These are phyloP conservation scores for Wickerhamomyces sp. DNA, from an alignment of 1,139 yeast genomes.

Conservation along the genomic window DNA sequence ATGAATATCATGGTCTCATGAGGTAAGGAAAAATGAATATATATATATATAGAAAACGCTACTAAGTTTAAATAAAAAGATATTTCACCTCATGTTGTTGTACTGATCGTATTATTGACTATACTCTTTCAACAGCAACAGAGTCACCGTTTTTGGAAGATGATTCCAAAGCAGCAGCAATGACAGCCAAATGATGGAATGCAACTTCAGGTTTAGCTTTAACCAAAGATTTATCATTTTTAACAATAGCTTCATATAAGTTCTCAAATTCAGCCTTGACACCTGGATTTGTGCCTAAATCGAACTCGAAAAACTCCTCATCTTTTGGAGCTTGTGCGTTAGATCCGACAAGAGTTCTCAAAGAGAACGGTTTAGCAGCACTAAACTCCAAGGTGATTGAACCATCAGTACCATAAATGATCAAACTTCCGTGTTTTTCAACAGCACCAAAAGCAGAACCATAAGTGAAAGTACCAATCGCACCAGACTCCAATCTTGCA, in stretches of 20 bases:
- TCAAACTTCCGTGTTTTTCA: constrained; percentile 59
- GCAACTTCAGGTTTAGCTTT: constrained; percentile 65
- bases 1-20: constrained; percentile 67
- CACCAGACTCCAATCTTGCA: constrained; percentile 52
- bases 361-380: constrained; percentile 41
- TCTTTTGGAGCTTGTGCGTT: constrained; percentile 27
- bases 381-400: constrained; percentile 61
- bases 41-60: too few species aligned
- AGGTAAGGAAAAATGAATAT: not conserved
- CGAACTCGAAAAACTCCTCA: constrained; percentile 38
- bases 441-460: constrained; percentile 90
- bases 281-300: constrained; percentile 45
- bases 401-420: constrained; percentile 75
- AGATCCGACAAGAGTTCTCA: constrained; percentile 40
- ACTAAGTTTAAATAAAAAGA: too few species aligned
- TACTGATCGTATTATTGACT: not conserved
- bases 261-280: constrained; percentile 66
- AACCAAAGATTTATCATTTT: constrained; percentile 57
- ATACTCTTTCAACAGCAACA: constrained; percentile 40
- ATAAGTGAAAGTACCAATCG: constrained; percentile 83
- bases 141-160: constrained; percentile 54
- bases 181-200: constrained; percentile 87
- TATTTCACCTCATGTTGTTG: not conserved
- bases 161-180: constrained; percentile 79
- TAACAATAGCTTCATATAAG: constrained; percentile 63